phyloP scores from a whole-genome alignment of 2,329 filamentous ascomycete species.

The Colletotrichum melonis region DNA sequence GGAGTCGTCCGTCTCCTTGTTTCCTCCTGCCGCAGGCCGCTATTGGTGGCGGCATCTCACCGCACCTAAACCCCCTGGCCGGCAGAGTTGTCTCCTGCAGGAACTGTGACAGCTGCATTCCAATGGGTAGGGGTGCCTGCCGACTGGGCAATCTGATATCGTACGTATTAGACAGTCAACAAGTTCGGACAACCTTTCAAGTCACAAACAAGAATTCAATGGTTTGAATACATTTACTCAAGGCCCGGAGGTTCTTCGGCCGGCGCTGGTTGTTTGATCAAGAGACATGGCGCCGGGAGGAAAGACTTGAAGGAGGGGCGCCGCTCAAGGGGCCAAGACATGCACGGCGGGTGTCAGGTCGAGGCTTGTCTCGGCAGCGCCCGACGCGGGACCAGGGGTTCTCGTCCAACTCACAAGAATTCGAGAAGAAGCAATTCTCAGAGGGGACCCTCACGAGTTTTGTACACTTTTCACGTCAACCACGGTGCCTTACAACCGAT shows the following conservation, averaged over 20 bases:
- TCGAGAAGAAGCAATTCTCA: not conserved
- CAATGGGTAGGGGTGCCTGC: not conserved
- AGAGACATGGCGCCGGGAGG: not conserved
- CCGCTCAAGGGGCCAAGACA: not conserved
- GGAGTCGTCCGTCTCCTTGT: not conserved
- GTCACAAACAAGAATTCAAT: not conserved
- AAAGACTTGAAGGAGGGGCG: no score
- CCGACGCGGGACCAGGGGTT: constrained; percentile 1
- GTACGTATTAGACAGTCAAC: not conserved
- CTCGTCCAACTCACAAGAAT: not conserved
- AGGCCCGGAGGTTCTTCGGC: not conserved
- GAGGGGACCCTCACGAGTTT: not conserved
- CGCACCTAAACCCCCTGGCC: no score
- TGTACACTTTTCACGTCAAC: not conserved
- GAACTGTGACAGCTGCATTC: not conserved
- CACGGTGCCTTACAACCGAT: no score
- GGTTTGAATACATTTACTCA: no score
- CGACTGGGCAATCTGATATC: not conserved
- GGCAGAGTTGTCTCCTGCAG: not conserved
- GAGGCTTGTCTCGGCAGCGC: constrained; percentile 1
- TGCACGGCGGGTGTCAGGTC: not conserved
- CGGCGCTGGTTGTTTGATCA: not conserved
- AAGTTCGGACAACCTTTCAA: not conserved
- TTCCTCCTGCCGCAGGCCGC: not conserved
- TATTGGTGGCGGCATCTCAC: not conserved